Percentiles rank a stretch among this genome's conserved stretches.
Evolutionary conservation across 306 rosid genomes (phyloP).

Genomic region (Trichosanthes truncata): DNA sequence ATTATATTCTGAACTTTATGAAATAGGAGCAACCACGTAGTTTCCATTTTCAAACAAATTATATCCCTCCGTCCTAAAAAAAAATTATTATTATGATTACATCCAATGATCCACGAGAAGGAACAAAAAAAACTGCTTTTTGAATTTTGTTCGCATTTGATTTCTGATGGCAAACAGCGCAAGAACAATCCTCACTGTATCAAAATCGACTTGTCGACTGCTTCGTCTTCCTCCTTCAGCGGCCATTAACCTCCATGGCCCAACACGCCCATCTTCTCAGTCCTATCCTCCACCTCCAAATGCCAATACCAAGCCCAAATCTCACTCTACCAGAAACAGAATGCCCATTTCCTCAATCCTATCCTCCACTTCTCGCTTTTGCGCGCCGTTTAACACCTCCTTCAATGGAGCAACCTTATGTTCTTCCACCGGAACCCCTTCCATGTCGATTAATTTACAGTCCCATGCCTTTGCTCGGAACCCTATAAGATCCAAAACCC

Average conservation of each 20-base stretch:
- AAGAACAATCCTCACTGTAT: not conserved
- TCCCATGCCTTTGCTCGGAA: conserved; percentile 61
- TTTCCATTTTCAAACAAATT: no score
- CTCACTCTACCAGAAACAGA: not conserved
- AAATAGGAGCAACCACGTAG: no score
- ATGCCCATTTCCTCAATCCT: not conserved
- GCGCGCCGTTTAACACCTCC: conserved; percentile 5
- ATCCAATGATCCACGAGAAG: not conserved
- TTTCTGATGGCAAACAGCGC: not conserved
- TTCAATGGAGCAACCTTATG: not conserved
- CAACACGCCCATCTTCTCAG: not conserved
- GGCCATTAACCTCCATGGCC: not conserved
- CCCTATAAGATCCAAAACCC: conserved; percentile 43
- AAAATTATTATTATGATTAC: no score
- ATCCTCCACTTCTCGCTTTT: not conserved
- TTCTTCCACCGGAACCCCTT: not conserved
- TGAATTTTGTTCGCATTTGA: not conserved
- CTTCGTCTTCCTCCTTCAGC: conserved; percentile 3
- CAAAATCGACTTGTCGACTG: not conserved
- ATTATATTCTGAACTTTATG: no score
- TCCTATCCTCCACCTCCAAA: not conserved
- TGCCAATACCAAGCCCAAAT: not conserved
- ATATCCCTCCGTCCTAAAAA: no score
- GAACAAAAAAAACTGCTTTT: not conserved
- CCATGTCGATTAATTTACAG: conserved; percentile 47